phyloP scores from a whole-genome alignment of 495 filamentous ascomycete species.

The Daldinia loculata region DNA sequence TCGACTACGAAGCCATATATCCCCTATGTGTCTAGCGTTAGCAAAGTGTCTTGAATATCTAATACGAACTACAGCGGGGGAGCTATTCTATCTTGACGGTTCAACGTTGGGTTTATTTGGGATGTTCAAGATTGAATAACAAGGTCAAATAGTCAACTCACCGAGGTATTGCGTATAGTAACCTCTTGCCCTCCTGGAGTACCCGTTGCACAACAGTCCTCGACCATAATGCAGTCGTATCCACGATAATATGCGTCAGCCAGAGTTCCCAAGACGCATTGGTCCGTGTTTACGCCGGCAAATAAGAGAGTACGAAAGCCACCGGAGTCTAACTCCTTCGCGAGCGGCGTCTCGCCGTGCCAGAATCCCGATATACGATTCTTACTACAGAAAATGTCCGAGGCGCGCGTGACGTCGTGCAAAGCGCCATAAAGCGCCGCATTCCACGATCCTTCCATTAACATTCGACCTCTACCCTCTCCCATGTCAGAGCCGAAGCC shows the following conservation, averaged over 20 bases:
- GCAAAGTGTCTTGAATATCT: background rate
- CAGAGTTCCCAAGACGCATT: constrained; percentile 65
- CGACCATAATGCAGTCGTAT: constrained; percentile 64
- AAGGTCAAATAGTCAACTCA: constrained; percentile 35
- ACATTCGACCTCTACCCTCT: constrained; percentile 54
- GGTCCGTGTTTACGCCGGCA: constrained; percentile 67
- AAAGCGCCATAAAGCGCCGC: constrained; percentile 58
- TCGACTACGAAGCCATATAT: constrained; percentile 7
- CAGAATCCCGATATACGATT: constrained; percentile 67
- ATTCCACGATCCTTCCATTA: constrained; percentile 66
- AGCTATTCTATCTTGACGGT: background rate
- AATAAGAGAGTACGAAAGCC: constrained; percentile 62
- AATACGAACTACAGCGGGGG: background rate
- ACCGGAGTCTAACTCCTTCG: constrained; percentile 37
- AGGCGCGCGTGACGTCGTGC: constrained; percentile 40
- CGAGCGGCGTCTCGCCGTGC: constrained; percentile 49
- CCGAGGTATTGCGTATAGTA: constrained; percentile 44
- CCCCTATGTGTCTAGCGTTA: background rate
- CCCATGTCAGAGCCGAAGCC: constrained; percentile 59
- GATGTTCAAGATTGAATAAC: background rate
- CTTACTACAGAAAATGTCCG: constrained; percentile 64
- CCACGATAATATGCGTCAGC: constrained; percentile 62
- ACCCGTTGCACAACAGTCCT: constrained; percentile 62
- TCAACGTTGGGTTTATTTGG: background rate
- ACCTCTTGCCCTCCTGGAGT: constrained; percentile 48